Evolutionary conservation across 225 moss, liverwort and hornwort genomes (phyloP).

Genomic region (Rhytidiadelphus loreus): DNA sequence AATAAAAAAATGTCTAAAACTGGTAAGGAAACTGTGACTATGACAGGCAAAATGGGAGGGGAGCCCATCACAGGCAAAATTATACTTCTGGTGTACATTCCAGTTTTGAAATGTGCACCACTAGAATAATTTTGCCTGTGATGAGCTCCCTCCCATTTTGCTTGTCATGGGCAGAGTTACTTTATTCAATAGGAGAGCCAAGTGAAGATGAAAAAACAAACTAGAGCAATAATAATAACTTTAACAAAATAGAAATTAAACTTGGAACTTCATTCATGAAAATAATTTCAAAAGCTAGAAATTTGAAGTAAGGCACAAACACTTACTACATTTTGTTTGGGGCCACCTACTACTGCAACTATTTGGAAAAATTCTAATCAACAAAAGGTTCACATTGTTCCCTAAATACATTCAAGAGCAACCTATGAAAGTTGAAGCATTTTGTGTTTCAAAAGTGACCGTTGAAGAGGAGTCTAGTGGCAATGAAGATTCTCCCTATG

Average conservation of each 20-base stretch:
- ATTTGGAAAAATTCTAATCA: not conserved
- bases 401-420: not conserved
- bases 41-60: too few species aligned
- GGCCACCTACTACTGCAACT: not conserved
- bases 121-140: too few species aligned
- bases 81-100: too few species aligned
- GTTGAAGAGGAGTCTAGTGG: not conserved
- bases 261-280: not conserved
- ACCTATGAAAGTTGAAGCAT: not conserved
- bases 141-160: too few species aligned
- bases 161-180: too few species aligned
- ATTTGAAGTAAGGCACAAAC: not conserved
- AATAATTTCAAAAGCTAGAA: not conserved
- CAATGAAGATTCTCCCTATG: not conserved
- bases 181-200: too few species aligned
- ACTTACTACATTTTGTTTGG: too few species aligned
- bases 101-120: too few species aligned
- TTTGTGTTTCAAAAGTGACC: not conserved
- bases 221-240: too few species aligned
- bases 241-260: not conserved
- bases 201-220: not conserved
- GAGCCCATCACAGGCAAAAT: too few species aligned
- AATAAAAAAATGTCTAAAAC: not conserved
- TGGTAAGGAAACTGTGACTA: too few species aligned
- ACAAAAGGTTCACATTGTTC: accelerated